Base-by-base conservation (phyloP, 2,329 filamentous ascomycete species). In the Graphilbum ipis-grandicollis region DNA sequence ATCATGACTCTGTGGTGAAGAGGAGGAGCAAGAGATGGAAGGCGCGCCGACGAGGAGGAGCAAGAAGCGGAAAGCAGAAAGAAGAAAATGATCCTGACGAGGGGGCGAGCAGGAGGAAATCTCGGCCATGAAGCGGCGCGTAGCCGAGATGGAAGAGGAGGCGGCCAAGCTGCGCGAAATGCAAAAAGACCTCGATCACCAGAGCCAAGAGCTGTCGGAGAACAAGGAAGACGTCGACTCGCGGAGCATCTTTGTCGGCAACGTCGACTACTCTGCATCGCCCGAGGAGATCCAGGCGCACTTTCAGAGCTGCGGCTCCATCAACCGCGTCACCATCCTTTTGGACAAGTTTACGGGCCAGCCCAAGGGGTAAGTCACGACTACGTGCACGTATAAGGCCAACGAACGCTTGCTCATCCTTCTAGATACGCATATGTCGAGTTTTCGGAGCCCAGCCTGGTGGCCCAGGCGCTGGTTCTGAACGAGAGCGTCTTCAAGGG, bases 201-300 rank as follows among this genome's bases (percentile, higher is more conserved):
- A 90, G 50, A 77, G 75, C 44, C 76, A 84, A 45, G 82, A 82
- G 48, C 67, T 90, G 43, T 74, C 79, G 46, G 90, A 96, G 54
- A 85, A 86, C 62, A 93, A 92, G 59, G 86, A 94, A 56, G 92
- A 94, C 47, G 76, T 98, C 41, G 90, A 98, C 59, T 78, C 78
- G 47, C 78, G 90, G 51, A 94, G 85, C 60, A 85, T 98, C 58
- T 98, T 98, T 56, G 90, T 98, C 32, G 90, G 90, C 47, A 98
- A 98, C 50, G 90, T 98, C 46, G 90, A 98, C 60, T 98, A 98
- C 58, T 86, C 83, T 43, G 86, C 88, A 18, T 92, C 85, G 21
- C 90, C 90, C 3, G 90, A 98, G 60, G 90, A 98, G 63, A 90
- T 98, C 41, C 90, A 98, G 64, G 83, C 85, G 41, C 90, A 98